Evolutionary conservation across 2,329 filamentous ascomycete genomes (phyloP), one percentile per base, ranked within the genome.

Genomic region (Cladosporium sp.): DNA sequence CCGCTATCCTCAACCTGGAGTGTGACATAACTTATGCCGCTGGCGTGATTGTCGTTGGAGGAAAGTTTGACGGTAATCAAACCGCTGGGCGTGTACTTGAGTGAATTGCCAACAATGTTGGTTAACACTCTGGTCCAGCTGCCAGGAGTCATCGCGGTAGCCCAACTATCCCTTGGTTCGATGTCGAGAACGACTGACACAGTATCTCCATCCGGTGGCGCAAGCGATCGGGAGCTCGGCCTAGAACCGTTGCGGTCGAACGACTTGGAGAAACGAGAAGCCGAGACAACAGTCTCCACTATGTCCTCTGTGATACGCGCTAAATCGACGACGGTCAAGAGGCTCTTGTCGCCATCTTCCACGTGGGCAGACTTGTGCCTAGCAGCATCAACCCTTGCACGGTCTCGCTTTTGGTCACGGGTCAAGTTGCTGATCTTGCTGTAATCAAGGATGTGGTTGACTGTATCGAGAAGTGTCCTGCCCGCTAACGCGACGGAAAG

Each of bases 401-500:
- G 54, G 34, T 68, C 66, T 47, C 5, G 57, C 51, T 57, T 54
- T 57, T 57, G 59, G 14, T 47, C 65, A 6, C 34, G 44, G 0
- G 71, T 65, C 38, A 71, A 69, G 38, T 77, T 72, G 66, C 80
- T 80, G 68, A 82, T 80, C 63, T 82, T 83, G 60, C 76, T 77
- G 66, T 76, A 81, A 68, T 81, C 80, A 8, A 82, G 72, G 18
- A 81, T 75, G 65, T 78, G 75, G 28, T 79, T 72, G 65, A 81
- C 72, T 18, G 83, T 84, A 44, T 84, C 83, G n/a, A 85, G 70
- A 12, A 85, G 71, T 4, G 83, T 85, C 24, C 79, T 74, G 0
- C 81, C 83, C 41, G 83, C 85, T 8, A 79, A 80, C 24, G 81
- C 79, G 18, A 85, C 76, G 66, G 82, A 84, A 8, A 78, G 78